Evolutionary conservation across 2,329 filamentous ascomycete genomes (phyloP).

Genomic region (Lasiodiplodia gonubiensis): DNA sequence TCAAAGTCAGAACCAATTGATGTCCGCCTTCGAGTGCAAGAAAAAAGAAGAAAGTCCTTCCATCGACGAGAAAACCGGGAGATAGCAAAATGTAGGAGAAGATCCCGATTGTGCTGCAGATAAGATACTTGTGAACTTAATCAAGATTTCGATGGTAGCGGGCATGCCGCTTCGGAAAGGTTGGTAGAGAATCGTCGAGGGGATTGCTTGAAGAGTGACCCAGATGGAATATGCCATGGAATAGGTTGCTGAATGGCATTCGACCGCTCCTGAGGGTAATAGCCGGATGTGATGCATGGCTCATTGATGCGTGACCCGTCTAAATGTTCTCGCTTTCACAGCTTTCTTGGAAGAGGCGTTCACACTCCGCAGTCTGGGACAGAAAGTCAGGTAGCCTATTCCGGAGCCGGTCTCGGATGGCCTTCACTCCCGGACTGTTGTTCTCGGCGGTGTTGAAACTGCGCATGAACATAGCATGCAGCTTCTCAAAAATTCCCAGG

Average conservation of each 20-base stretch:
- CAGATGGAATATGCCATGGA: neutral
- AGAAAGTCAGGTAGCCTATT: neutral
- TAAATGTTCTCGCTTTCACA: neutral
- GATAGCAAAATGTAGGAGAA: neutral
- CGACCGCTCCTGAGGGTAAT: too few relatives aligned
- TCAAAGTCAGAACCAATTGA: neutral
- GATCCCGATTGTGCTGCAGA: neutral
- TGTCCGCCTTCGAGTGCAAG: neutral
- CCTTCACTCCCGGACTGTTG: constrained; percentile 21
- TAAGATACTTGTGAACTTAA: neutral
- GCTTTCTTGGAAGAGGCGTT: neutral
- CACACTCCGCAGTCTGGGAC: neutral
- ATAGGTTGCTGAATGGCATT: neutral
- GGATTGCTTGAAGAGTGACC: too few relatives aligned
- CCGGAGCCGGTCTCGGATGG: constrained; percentile 23
- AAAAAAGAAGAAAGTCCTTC: neutral
- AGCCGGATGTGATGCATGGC: neutral
- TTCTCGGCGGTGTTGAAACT: constrained; percentile 28
- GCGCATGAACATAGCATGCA: constrained; percentile 25
- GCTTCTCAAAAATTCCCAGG: constrained; percentile 7
- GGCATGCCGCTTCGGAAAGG: too few relatives aligned
- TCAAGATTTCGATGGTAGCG: neutral
- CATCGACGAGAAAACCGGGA: neutral
- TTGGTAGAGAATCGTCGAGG: too few relatives aligned
- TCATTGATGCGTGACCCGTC: neutral